phyloP scores from a whole-genome alignment of 805 yeast genomes.

The Scheffersomyces lignosus region DNA sequence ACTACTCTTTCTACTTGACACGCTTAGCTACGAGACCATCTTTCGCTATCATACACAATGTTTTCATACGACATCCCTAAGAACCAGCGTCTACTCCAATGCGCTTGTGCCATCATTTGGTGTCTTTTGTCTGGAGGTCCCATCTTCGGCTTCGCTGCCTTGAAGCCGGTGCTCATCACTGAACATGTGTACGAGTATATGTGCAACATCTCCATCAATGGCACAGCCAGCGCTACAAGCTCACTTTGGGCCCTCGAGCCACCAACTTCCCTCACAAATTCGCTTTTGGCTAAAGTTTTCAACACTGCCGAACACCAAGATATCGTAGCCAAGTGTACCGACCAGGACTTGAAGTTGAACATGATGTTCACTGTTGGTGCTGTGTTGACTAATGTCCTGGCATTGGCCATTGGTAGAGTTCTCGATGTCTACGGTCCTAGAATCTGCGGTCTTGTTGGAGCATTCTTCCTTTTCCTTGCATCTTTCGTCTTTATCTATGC shows the following conservation, averaged over 20 bases:
- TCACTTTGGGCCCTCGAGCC: background rate
- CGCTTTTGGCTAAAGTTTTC: background rate
- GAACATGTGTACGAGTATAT: conserved; percentile 73
- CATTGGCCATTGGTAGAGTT: conserved; percentile 49
- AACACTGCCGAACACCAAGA: background rate
- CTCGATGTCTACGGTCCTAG: conserved; percentile 54
- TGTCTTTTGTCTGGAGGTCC: conserved; percentile 92
- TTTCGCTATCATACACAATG: too few species aligned
- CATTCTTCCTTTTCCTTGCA: conserved; percentile 45
- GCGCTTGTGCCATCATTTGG: conserved; percentile 74
- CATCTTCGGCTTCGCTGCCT: conserved; percentile 93
- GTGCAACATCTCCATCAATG: conserved; percentile 43
- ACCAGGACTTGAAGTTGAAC: conserved; percentile 55
- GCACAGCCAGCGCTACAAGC: conserved; percentile 1
- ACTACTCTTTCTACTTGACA: too few species aligned
- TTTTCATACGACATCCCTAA: conserved; percentile 11
- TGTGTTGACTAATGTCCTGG: conserved; percentile 54
- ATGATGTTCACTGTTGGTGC: conserved; percentile 62
- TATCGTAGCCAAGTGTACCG: conserved; percentile 43
- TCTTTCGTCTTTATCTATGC: conserved; percentile 48
- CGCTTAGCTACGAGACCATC: too few species aligned
- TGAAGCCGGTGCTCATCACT: conserved; percentile 74
- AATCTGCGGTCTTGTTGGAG: conserved; percentile 54
- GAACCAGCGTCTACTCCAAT: conserved; percentile 23
- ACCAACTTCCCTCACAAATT: background rate